Conservation (phyloP, 495 filamentous ascomycete genomes). For the Penicillium fimorum region DNA sequence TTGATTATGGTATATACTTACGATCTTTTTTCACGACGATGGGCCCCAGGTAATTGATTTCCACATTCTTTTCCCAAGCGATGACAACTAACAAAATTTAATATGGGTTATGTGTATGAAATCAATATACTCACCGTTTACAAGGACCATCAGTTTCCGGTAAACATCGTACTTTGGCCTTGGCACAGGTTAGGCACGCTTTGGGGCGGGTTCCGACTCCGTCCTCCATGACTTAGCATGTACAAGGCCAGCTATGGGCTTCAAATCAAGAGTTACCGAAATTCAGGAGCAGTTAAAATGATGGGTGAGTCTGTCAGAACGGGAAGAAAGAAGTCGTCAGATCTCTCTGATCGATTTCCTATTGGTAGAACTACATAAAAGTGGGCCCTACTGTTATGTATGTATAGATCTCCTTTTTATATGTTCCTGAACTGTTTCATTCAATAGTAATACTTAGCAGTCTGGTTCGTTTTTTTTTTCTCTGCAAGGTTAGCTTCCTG, state of each 20-base stretch:
- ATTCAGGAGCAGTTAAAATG: background rate
- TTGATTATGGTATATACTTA: slow-evolving; percentile 9
- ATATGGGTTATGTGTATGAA: background rate
- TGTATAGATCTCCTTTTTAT: background rate
- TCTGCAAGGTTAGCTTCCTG: too few species aligned
- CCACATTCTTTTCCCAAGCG: slow-evolving; percentile 27
- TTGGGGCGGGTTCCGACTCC: slow-evolving; percentile 18
- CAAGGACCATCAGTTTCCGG: slow-evolving; percentile 21
- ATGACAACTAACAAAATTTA: slow-evolving; percentile 17
- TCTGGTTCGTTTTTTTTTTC: too few species aligned
- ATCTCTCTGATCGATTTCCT: background rate
- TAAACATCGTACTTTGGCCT: slow-evolving; percentile 31
- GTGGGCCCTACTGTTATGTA: background rate
- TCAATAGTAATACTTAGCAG: too few species aligned
- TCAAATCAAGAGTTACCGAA: background rate
- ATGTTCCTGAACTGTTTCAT: too few species aligned
- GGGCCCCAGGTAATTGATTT: slow-evolving; percentile 23
- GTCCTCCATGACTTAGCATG: slow-evolving; percentile 13
- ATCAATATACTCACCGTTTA: slow-evolving; percentile 19
- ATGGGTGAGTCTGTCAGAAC: background rate
- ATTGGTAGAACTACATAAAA: background rate
- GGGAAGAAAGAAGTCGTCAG: background rate
- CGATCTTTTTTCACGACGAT: slow-evolving; percentile 20
- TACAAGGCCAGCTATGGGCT: background rate
- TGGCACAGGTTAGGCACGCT: slow-evolving; percentile 29